phyloP scores from a whole-genome alignment of 179 eudicot genomes.

The Actinidia polygama region DNA sequence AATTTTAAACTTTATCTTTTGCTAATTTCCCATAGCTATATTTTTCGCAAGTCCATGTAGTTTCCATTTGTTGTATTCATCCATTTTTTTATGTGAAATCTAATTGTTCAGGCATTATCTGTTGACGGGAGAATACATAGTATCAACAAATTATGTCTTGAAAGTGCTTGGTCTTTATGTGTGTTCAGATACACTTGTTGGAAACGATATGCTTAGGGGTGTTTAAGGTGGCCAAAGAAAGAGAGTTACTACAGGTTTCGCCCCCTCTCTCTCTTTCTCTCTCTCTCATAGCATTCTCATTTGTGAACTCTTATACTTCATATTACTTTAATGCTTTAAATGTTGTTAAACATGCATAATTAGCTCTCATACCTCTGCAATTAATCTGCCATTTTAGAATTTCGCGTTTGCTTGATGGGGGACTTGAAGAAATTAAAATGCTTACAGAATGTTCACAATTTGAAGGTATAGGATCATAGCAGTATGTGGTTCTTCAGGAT shows the following conservation, averaged over 20 bases:
- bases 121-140: slow-evolving; percentile 71
- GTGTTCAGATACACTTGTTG: slow-evolving; percentile 66
- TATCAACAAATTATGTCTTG: slow-evolving; percentile 64
- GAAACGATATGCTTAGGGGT: slow-evolving; percentile 72
- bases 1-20: not conserved
- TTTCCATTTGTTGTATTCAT: not conserved
- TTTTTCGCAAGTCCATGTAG: not conserved
- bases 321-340: not conserved
- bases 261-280: no score
- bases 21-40: not conserved
- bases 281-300: not conserved
- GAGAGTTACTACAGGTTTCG: slow-evolving; percentile 71
- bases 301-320: not conserved
- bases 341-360: not conserved
- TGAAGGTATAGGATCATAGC: not conserved
- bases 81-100: not conserved
- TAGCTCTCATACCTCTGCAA: not conserved
- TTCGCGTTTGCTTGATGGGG: not conserved
- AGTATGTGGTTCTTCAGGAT: not conserved
- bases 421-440: not conserved
- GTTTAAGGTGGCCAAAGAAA: slow-evolving; percentile 74
- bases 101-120: slow-evolving; percentile 64
- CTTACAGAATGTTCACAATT: not conserved
- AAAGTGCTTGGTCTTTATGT: slow-evolving; percentile 68
- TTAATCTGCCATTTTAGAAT: not conserved